Evolutionary conservation across 2,329 filamentous ascomycete genomes (phyloP).

Genomic region (Colletotrichum sp.): DNA sequence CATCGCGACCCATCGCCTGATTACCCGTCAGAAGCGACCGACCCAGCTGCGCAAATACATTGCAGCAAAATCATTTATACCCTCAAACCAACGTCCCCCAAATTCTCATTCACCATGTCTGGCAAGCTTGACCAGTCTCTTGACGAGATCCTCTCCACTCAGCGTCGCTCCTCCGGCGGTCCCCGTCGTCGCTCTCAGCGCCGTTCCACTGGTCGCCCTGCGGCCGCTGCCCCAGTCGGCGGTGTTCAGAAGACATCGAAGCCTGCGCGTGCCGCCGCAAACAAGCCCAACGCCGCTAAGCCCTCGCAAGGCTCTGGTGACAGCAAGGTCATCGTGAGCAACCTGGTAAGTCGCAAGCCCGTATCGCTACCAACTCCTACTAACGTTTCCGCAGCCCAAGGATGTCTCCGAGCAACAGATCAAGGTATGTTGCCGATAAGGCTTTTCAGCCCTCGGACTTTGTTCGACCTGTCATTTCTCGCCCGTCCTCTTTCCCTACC

Average conservation of each 20-base stretch:
- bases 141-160: conserved; percentile 92
- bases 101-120: conserved; percentile 69
- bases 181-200: conserved; percentile 53
- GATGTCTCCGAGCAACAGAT: conserved; percentile 97
- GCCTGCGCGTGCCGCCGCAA: conserved; percentile 60
- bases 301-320: conserved; percentile 68
- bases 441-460: conserved; percentile 72
- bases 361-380: conserved; percentile 25
- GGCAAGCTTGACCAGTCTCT: conserved; percentile 96
- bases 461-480: conserved; percentile 63
- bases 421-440: conserved; percentile 99
- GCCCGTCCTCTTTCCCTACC: conserved; percentile 39
- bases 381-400: conserved; percentile 74
- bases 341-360: conserved; percentile 73
- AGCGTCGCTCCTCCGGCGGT: conserved; percentile 59
- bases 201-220: conserved; percentile 55
- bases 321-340: conserved; percentile 98
- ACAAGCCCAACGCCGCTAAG: conserved; percentile 69
- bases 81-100: not conserved
- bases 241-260: conserved; percentile 83
- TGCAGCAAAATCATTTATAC: not conserved
- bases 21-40: not conserved
- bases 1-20: not conserved
- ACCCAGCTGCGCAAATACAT: not conserved
- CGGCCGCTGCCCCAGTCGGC: conserved; percentile 75